Evolutionary conservation across 441 rosid genomes (phyloP), one percentile per base, ranked within the genome.

Genomic region (Codiaeum variegatum): DNA sequence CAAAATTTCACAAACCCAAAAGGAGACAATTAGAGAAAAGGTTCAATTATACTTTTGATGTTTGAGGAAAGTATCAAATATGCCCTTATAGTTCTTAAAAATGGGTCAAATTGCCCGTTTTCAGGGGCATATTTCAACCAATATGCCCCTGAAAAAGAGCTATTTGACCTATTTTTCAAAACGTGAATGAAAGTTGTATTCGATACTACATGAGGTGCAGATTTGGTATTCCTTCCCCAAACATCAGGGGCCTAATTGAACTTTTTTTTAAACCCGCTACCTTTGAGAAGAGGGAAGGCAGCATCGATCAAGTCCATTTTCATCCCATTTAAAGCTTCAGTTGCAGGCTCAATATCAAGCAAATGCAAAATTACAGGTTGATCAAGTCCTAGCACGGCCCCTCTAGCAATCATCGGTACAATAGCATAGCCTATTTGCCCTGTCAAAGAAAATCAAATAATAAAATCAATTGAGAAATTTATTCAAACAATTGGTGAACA

Each of bases 351-450:
- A 62, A 88, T 88, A 59, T 87, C 97, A 31, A 91, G 98, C 88
- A 93, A 77, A 81, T 93, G 98, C 38, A 93, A 82, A 80, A 90
- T 85, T 62, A 93, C 86, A 66, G 96, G 93, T 76, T 91, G 96
- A 56, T 88, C 87, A 15, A 85, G 86, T 54, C 98, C 94, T 23
- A 93, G 80, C 98, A 91, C 89, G 12, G 55, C 38, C 46, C 97
- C 98, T 66, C 88, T 83, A 0, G 97, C 98, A 77, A 93, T 86
- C 96, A 91, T 87, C 16, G 97, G 98, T 36, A 83, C 82, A 32
- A 93, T 85, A 60, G 97, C 92, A 83, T 93, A 93, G 6, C 98
- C 97, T 62, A 91, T 90, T 88, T 88, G 91, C 34, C 98, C 98
- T 91, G 87, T 60, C 36, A 36, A 69, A 49, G 59, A 87, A 29